Evolutionary conservation across 2,329 filamentous ascomycete species (phyloP).

Genomic region (Amylocarpus encephaloides): DNA sequence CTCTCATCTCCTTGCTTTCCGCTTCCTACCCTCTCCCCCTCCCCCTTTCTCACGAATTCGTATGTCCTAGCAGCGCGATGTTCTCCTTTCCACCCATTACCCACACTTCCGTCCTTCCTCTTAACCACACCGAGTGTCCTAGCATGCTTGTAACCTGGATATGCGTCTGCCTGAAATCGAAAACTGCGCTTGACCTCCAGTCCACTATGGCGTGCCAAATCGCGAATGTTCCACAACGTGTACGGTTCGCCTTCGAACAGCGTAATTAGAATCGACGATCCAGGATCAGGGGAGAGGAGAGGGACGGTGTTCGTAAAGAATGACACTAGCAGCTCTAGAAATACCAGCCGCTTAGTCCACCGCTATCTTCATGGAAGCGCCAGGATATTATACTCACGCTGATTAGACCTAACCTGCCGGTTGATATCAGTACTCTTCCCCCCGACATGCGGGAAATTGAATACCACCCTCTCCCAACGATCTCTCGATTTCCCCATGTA

Average conservation of each 20-base stretch:
- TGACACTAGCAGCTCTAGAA: conserved; percentile 55
- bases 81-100: conserved; percentile 44
- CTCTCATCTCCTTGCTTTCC: conserved; percentile 26
- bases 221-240: conserved; percentile 88
- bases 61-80: conserved; percentile 51
- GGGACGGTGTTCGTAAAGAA: conserved; percentile 55
- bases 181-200: conserved; percentile 66
- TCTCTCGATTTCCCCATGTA: conserved; percentile 26
- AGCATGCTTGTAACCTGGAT: conserved; percentile 69
- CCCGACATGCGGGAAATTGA: conserved; percentile 97
- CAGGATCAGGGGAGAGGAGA: conserved; percentile 42
- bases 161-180: conserved; percentile 57
- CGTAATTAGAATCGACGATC: conserved; percentile 66
- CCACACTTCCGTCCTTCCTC: conserved; percentile 40
- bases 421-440: conserved; percentile 91
- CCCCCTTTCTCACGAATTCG: conserved; percentile 55
- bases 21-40: conserved; percentile 33
- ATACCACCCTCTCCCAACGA: conserved; percentile 71
- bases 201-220: conserved; percentile 73
- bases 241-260: conserved; percentile 94
- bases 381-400: conserved; percentile 37
- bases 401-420: conserved; percentile 87
- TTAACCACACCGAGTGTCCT: conserved; percentile 62
- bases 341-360: conserved; percentile 8
- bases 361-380: background rate